Evolutionary conservation across 1,284 basidiomycete genomes (phyloP).

Genomic region (Sutorius eximius): DNA sequence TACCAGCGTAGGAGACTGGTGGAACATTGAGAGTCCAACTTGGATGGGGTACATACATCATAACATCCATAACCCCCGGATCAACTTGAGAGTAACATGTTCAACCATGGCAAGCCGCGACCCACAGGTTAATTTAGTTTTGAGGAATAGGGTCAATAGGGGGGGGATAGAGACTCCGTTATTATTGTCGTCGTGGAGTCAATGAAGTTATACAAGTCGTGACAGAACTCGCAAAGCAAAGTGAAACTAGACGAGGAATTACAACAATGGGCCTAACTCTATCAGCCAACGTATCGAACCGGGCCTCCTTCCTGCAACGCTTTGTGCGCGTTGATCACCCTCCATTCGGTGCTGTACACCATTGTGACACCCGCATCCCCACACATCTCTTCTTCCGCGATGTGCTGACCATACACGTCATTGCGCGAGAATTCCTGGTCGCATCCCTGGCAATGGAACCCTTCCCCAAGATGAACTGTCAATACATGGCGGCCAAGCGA

Average conservation of each 20-base stretch:
- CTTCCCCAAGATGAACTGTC: neutral
- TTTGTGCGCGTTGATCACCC: neutral
- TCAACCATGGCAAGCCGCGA: neutral
- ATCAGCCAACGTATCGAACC: neutral
- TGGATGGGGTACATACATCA: neutral
- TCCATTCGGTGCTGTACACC: neutral
- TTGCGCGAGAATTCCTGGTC: neutral
- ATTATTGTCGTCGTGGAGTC: neutral
- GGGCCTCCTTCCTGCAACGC: neutral
- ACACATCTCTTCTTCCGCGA: neutral
- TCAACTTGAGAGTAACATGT: neutral
- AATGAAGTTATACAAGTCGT: neutral
- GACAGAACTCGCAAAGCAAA: too few species aligned
- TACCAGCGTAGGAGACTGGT: neutral
- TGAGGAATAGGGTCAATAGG: too few species aligned
- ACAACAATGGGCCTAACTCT: neutral
- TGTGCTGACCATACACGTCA: neutral
- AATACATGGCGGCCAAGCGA: neutral
- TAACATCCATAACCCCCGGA: too few species aligned
- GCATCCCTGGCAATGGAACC: neutral
- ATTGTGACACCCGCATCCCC: neutral
- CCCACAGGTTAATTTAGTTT: neutral
- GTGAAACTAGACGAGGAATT: neutral
- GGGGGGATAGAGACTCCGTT: neutral
- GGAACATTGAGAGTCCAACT: neutral